These are phyloP conservation scores for Fraxinus greggii DNA, from an alignment of 305 asterid genomes.

Conservation along the genomic window DNA sequence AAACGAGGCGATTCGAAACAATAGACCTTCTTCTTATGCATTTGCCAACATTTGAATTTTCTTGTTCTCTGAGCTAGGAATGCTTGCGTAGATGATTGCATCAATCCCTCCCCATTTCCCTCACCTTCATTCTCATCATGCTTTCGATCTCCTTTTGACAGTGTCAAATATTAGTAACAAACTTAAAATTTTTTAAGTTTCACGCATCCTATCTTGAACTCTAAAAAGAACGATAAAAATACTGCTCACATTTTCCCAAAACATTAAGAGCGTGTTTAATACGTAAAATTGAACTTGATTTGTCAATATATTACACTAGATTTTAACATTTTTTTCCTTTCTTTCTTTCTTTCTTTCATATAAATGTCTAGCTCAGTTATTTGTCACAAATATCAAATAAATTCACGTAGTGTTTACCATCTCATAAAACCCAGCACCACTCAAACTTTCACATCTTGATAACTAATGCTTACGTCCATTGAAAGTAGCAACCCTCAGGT, in stretches of 20 bases:
- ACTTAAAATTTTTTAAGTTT: neutral
- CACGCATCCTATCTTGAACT: neutral
- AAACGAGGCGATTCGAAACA: too few species aligned
- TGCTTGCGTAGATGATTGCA: too few species aligned
- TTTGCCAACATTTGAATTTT: too few species aligned
- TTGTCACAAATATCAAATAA: neutral
- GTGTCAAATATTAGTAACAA: neutral
- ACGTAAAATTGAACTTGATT: neutral
- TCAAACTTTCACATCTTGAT: neutral
- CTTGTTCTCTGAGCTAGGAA: too few species aligned
- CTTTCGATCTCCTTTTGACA: neutral
- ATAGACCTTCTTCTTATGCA: too few species aligned
- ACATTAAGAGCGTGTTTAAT: neutral
- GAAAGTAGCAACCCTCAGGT: too few species aligned
- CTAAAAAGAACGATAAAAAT: neutral
- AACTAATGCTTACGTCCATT: too few species aligned
- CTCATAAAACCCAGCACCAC: neutral
- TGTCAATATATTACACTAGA: neutral
- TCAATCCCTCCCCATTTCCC: neutral
- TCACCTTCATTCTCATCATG: neutral
- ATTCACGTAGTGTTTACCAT: too few species aligned
- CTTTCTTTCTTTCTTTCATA: neutral
- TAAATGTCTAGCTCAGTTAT: neutral
- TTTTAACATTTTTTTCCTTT: too few species aligned
- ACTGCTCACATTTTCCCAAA: neutral